Evolutionary conservation across 306 rosid genomes (phyloP), one percentile per base, ranked within the genome.

Genomic region (Ziziphus jujuba): DNA sequence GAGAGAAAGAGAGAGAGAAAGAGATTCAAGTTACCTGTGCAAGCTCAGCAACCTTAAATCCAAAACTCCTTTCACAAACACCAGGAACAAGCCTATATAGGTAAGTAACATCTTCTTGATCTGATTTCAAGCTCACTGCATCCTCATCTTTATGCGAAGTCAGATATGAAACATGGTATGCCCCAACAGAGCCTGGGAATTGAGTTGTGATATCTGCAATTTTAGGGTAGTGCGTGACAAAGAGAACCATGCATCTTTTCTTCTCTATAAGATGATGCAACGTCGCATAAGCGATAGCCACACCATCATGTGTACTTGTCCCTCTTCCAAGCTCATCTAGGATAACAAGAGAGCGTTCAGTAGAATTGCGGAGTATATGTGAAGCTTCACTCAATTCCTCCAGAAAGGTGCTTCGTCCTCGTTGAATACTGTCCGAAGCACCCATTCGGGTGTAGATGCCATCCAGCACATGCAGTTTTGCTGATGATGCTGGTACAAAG

Each of bases 301-400:
- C 88, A 2, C 97, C 98, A 50, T 92, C 98, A 45, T 92, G 98
- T 12, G 98, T 92, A 69, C 97, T 90, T 11, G 97, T 92, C 69
- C 98, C 98, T 86, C 98, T 83, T 67, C 98, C 98, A 66, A 93
- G 98, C 85, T 93, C 98, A 61, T 93, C 98, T 1, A 90, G 77
- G 77, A 93, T 84, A 44, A 90, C 96, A 69, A 93, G 82, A 16
- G 98, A 93, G 51, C 73, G 77, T 61, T 70, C 63, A 9, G 97
- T 78, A 76, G 93, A 90, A n/a, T 69, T 80, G 19, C 76, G 91
- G 21, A 93, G 91, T 61, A 88, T 90, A 69, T 83, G 78, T 22
- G 98, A 90, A 53, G 96, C 80, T 75, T 92, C 98, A 2, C 91
- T 83, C 65, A 90, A 70, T 78, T 93, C 98, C 77, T 92, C 98